Percentiles rank a stretch among this genome's conserved stretches.
phyloP scores from a whole-genome alignment of 768 basidiomycete genomes.

The Lentinula boryana region DNA sequence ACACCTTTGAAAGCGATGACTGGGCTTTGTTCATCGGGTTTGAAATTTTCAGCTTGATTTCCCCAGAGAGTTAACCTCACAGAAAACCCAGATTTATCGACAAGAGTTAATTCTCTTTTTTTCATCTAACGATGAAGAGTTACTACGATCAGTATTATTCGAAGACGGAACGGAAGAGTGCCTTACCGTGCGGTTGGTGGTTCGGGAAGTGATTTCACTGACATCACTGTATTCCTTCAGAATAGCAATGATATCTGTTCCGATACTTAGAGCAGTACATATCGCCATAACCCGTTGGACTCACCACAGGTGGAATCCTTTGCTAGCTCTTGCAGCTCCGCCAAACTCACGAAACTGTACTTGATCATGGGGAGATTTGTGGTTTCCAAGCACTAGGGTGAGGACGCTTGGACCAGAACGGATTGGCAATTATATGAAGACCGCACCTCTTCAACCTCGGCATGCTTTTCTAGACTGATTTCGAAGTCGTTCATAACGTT shows the following conservation, averaged over 20 bases:
- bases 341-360: slow-evolving; percentile 74
- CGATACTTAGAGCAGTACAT: slow-evolving; percentile 8
- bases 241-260: slow-evolving; percentile 78
- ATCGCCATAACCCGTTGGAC: slow-evolving; percentile 16
- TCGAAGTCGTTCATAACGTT: slow-evolving; percentile 92
- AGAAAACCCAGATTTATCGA: slow-evolving; percentile 74
- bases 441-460: slow-evolving; percentile 79
- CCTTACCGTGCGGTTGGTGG: slow-evolving; percentile 59
- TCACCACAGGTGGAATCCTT: slow-evolving; percentile 85
- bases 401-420: slow-evolving; percentile 1
- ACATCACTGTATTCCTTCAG: slow-evolving; percentile 74
- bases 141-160: neutral
- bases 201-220: slow-evolving; percentile 68
- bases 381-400: slow-evolving; percentile 71
- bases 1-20: slow-evolving; percentile 93
- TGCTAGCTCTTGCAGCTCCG: slow-evolving; percentile 49
- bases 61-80: slow-evolving; percentile 94
- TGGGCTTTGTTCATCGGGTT: slow-evolving; percentile 45
- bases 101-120: slow-evolving; percentile 87
- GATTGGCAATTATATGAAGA: neutral
- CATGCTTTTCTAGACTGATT: slow-evolving; percentile 75
- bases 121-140: slow-evolving; percentile 45
- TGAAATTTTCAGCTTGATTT: slow-evolving; percentile 82
- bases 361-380: slow-evolving; percentile 73
- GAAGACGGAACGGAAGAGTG: neutral